These are phyloP conservation scores for Geranomyces variabilis DNA, from an alignment of 192 early-diverging fungal species.

Conservation along the genomic window DNA sequence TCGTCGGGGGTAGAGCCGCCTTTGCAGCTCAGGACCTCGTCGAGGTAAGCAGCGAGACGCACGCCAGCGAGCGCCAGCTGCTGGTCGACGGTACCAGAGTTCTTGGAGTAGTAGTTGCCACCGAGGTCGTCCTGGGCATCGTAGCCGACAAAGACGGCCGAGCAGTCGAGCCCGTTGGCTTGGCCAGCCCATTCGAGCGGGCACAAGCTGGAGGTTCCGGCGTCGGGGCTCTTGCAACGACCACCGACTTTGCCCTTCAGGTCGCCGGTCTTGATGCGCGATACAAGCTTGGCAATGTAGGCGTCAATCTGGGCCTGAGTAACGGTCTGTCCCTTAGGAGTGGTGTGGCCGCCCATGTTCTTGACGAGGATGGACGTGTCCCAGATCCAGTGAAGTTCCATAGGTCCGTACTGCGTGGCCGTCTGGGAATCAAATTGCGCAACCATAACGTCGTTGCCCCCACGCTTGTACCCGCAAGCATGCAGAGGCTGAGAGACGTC, in stretches of 20 bases:
- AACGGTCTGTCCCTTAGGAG: conserved; percentile 2
- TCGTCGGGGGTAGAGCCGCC: neutral
- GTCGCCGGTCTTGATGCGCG: conserved; percentile 31
- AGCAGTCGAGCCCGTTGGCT: conserved; percentile 39
- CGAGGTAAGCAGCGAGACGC: conserved; percentile 38
- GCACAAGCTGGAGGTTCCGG: conserved; percentile 27
- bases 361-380: conserved; percentile 23
- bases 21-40: conserved; percentile 24
- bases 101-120: conserved; percentile 33
- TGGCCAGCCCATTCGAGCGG: conserved; percentile 42
- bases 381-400: conserved; percentile 25
- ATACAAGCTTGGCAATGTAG: conserved; percentile 27
- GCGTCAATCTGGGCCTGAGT: conserved; percentile 3
- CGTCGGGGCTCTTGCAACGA: conserved; percentile 37
- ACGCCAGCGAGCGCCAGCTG: conserved; percentile 49
- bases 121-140: conserved; percentile 17
- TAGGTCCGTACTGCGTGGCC: neutral
- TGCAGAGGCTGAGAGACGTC: conserved; percentile 40
- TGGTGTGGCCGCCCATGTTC: conserved; percentile 18
- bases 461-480: conserved; percentile 29
- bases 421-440: conserved; percentile 1
- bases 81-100: conserved; percentile 26
- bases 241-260: conserved; percentile 1
- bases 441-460: conserved; percentile 36
- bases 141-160: conserved; percentile 32